Evolutionary conservation across 306 rosid species (phyloP), one percentile per base, ranked within the genome.

Genomic region (Prunus persica): DNA sequence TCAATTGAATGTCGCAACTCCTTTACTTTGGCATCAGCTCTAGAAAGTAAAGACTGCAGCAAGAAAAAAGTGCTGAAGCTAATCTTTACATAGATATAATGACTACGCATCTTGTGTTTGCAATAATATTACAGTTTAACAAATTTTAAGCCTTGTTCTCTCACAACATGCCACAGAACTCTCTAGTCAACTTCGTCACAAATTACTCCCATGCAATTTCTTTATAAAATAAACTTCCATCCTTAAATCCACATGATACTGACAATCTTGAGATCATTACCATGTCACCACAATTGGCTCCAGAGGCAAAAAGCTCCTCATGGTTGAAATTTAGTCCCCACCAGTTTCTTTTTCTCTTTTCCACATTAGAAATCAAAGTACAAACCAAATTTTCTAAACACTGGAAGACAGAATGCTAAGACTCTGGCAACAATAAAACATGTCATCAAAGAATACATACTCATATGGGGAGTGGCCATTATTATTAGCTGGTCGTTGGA

Each of bases 1-100:
- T 90, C 92, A 81, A 90, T 61, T 56, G 92, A 81, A 83, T 88
- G 86, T 18, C 85, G 88, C 83, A 95, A 72, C 73, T 85, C 95
- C 84, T 83, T 85, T 64, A 89, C 91, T 79, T 83, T 84, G 61
- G 76, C 87, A 80, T 82, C 88, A 57, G 97, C 98, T 82, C 78
- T 86, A 32, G 89, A 52, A 79, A 88, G 81, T 82, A 92, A 72
- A 68, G 96, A 43, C 98, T 95, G 85, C 87, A 87, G 61, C 77
- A 72, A 84, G 18, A 84, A 77, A 75, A 57, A 78, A 86, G 81
- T 46, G 79, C 19, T 46, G 74, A 78, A 72, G 65, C 65, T 60
- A 79, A 69, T 69, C 38, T 10, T 43, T 64, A n/a, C 2, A 27
- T 16, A 45, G 57, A 77, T 24, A 71, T 65, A 60, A 63, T 47